Percentiles rank a stretch among this genome's conserved stretches.
Evolutionary conservation across 257 asterid genomes (phyloP).

Genomic region (Ajuga chamaepitys): DNA sequence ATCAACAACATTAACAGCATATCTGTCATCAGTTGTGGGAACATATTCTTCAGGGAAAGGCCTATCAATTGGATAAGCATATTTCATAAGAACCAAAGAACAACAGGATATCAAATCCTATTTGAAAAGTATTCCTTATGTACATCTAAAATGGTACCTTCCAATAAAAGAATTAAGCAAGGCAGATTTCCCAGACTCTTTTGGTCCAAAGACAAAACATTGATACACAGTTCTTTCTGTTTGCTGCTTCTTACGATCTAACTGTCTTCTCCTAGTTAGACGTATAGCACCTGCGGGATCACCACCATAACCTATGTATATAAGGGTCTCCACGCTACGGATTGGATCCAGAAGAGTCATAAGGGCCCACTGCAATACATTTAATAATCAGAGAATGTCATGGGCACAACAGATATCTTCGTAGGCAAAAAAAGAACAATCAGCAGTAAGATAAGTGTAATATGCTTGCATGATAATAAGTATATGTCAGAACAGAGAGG

Average conservation of each 20-base stretch:
- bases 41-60: conserved; percentile 66
- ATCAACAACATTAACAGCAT: conserved; percentile 65
- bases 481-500: background rate
- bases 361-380: conserved; percentile 82
- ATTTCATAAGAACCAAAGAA: conserved; percentile 10
- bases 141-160: conserved; percentile 42
- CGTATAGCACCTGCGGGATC: conserved; percentile 80
- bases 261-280: conserved; percentile 78
- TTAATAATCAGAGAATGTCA: background rate
- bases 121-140: background rate
- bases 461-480: background rate
- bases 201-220: conserved; percentile 93
- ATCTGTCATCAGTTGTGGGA: conserved; percentile 50
- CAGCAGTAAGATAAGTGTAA: background rate
- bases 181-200: conserved; percentile 85
- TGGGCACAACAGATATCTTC: background rate
- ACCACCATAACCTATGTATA: conserved; percentile 83
- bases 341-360: conserved; percentile 92
- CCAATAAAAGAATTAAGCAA: conserved; percentile 69
- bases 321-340: conserved; percentile 70
- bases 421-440: background rate
- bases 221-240: conserved; percentile 76
- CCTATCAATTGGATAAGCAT: conserved; percentile 34
- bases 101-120: background rate
- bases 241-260: conserved; percentile 86